These are phyloP conservation scores for Parasitella parasitica DNA, from an alignment of 371 early-diverging fungal genomes.

Conservation along the genomic window DNA sequence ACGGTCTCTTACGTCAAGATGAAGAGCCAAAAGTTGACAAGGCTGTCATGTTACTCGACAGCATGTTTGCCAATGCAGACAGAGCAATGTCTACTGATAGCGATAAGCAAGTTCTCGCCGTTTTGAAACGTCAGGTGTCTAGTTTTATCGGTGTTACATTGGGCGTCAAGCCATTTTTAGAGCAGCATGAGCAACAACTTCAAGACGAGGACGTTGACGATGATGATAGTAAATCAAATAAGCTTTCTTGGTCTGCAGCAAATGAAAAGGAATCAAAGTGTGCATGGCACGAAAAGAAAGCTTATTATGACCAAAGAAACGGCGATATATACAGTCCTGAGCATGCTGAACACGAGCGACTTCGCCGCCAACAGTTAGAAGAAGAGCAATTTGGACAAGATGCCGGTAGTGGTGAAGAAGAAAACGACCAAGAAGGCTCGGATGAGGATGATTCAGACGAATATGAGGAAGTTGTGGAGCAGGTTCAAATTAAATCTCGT, in stretches of 20 bases:
- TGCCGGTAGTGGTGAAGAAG: slow-evolving; percentile 6
- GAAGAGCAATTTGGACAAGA: slow-evolving; percentile 10
- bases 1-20: slow-evolving; percentile 14
- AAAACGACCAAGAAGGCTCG: background rate
- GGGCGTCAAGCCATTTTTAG: slow-evolving; percentile 23
- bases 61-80: slow-evolving; percentile 38
- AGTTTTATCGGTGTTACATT: slow-evolving; percentile 27
- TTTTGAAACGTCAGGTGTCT: slow-evolving; percentile 16
- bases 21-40: slow-evolving; percentile 9
- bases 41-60: slow-evolving; percentile 21
- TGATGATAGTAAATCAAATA: slow-evolving; percentile 4
- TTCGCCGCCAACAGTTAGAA: slow-evolving; percentile 5
- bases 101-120: slow-evolving; percentile 42
- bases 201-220: slow-evolving; percentile 9
- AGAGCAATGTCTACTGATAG: slow-evolving; percentile 37
- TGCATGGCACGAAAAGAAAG: slow-evolving; percentile 12
- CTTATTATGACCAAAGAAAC: slow-evolving; percentile 5
- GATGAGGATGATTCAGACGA: slow-evolving; percentile 23
- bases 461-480: slow-evolving; percentile 22
- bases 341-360: slow-evolving; percentile 19
- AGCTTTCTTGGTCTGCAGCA: slow-evolving; percentile 29
- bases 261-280: slow-evolving; percentile 10
- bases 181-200: background rate
- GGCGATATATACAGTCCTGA: slow-evolving; percentile 21
- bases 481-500: slow-evolving; percentile 19